phyloP scores from a whole-genome alignment of 1,139 yeast species.

The Yamadazyma sp. region DNA sequence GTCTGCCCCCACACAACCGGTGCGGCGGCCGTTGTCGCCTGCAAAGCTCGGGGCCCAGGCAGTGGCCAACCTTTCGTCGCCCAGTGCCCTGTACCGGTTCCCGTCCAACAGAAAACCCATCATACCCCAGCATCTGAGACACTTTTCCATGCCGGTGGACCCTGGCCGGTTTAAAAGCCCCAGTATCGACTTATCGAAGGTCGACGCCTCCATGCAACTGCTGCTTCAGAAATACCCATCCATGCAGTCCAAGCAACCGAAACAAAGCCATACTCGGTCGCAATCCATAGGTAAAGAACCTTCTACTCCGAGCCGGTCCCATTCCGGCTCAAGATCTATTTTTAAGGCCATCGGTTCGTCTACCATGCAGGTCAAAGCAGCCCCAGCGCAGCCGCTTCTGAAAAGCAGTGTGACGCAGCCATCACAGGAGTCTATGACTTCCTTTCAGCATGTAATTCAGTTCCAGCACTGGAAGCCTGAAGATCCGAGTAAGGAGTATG shows the following conservation, averaged over 20 bases:
- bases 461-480: constrained; percentile 57
- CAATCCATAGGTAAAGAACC: constrained; percentile 4
- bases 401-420: constrained; percentile 33
- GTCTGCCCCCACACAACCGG: constrained; percentile 3
- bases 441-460: constrained; percentile 52
- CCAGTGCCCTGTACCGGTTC: constrained; percentile 30
- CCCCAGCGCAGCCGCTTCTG: constrained; percentile 47
- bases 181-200: constrained; percentile 16
- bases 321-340: constrained; percentile 13
- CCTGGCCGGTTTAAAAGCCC: constrained; percentile 11
- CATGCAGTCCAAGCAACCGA: no score
- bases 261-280: constrained; percentile 2
- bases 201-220: constrained; percentile 12
- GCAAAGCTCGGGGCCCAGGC: constrained; percentile 75
- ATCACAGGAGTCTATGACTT: constrained; percentile 50
- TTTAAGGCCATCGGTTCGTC: constrained; percentile 25
- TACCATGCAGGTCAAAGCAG: constrained; percentile 45
- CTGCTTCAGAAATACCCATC: constrained; percentile 3
- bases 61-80: constrained; percentile 52
- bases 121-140: constrained; percentile 38
- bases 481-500: constrained; percentile 18
- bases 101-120: constrained; percentile 17
- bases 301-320: no score
- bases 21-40: constrained; percentile 48
- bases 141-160: constrained; percentile 45